Base-by-base conservation (phyloP, 1,284 basidiomycete genomes). In the Xanthoconium separans region DNA sequence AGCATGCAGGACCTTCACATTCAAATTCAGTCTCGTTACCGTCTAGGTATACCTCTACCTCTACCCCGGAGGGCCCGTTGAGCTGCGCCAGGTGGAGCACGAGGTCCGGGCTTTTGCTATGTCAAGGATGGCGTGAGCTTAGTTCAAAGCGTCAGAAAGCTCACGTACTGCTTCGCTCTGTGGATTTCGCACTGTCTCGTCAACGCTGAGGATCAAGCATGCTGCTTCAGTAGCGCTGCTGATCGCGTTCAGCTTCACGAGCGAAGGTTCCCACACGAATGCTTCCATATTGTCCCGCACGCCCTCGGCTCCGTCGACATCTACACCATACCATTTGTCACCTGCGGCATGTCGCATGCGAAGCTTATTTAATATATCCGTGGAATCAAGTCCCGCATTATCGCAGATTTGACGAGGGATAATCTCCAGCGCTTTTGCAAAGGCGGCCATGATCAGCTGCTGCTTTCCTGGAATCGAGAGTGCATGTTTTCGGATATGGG, bases 351-450 rank as follows among this genome's bases (percentile, higher is more conserved):
- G 96, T 65, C 90, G 87, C 94, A 98, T 98, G 55, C 97, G 88
- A 53, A 99, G 82, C 72, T 98, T 95, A 79, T 99, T 99, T 56
- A 99, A 79, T 51, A 99, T 84, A 68, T 99, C 97, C 12, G 96
- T 99, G 1, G 96, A 96, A 74, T 99, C 97, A 36, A 99, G 80
- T 18, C 97, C 97, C 18, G 97, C 97, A 67, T 99, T 99, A 75
- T 99, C 96, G 68, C 93, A 97, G 58, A 99, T 95, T 72, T 99
- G 96, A 40, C 97, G 89, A 27, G 97, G 97, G 66, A 99, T 98
- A 63, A 96, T 87, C 73, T 99, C 97, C 49, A 99, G 83, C 0
- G 96, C 91, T 72, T 97, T 98, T 57, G 97, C 97, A 66, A 98
- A 98, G 0, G 96, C 90, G n/a, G 85, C 83, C 70, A 98, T 87